Evolutionary conservation across 2,329 filamentous ascomycete species (phyloP), one percentile per base, ranked within the genome.

Genomic region (Colletotrichum sp.): DNA sequence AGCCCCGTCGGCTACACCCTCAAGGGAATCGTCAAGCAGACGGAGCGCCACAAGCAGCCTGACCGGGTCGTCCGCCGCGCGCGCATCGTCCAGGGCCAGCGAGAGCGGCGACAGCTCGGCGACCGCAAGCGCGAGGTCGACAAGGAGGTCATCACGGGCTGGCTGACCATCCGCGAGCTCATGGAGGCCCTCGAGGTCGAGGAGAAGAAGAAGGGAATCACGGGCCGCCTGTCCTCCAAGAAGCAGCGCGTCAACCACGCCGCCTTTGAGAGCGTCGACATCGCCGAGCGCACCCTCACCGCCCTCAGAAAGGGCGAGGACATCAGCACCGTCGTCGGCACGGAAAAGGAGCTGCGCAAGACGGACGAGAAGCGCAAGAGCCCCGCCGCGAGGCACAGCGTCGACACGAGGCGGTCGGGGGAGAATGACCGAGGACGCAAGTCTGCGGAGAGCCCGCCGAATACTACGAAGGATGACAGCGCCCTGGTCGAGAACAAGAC

Each of bases 11-110:
- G 91, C 0, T 94, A 92, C 79, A 88, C 90, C 0, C 86, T 93
- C 77, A 93, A 94, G 80, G 93, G 93, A 0, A 81, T 93, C 0
- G 88, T 91, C 36, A 93, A 93, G 78, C 90, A 94, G 80, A 83
- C 88, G 2, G 86, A 89, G 77, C 89, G 92, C 44, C 83, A 86
- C 12, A 87, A 87, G 71, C 88, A 90, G 77, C 91, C 92, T 0
- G 86, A 88, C 2, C 86, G 86, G 26, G 88, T 89, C 71, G 84
- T 94, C 16, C 88, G 92, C 1, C 87, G 88, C 28, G 91, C 90
- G 2, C 88, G 92, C 6, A 92, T 94, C 30, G 82, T 88, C 0
- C 91, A 94, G 80, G 92, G 91, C 2, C 88, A 89, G 76, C 83
- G 87, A 6, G 89, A 91, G 63, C 68, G 86, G 5, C 71, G 80